Evolutionary conservation across 768 basidiomycete genomes (phyloP).

Genomic region (Lactarius hengduanensis): DNA sequence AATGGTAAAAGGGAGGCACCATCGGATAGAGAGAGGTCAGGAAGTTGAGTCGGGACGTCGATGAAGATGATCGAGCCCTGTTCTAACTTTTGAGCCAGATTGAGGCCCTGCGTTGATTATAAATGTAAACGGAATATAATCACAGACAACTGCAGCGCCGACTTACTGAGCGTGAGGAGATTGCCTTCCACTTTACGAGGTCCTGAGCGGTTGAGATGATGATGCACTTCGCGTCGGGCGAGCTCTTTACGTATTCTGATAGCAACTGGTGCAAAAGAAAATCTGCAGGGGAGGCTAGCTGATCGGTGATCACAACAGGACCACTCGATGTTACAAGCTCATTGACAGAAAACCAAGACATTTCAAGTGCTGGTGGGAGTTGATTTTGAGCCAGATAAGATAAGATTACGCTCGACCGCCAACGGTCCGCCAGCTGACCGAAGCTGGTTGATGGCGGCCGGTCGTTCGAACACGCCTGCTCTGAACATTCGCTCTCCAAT

Average conservation of each 20-base stretch:
- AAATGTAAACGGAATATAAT: background rate
- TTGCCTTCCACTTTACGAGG: conserved; percentile 57
- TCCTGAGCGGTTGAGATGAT: conserved; percentile 60
- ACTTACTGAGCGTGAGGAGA: conserved; percentile 63
- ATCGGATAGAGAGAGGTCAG: conserved; percentile 26
- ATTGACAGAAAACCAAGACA: conserved; percentile 48
- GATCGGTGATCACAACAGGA: conserved; percentile 65
- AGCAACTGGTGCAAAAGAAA: conserved; percentile 64
- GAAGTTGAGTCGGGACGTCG: conserved; percentile 46
- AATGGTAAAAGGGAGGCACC: conserved; percentile 29
- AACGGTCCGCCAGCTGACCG: background rate
- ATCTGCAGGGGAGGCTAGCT: conserved; percentile 67
- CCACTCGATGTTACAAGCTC: conserved; percentile 50
- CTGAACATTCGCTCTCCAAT: conserved; percentile 32
- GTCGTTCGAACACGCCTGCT: conserved; percentile 29
- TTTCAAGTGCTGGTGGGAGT: conserved; percentile 28
- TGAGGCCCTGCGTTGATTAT: conserved; percentile 19
- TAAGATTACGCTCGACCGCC: background rate
- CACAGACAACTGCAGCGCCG: background rate
- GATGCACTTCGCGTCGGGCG: conserved; percentile 38
- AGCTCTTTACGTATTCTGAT: conserved; percentile 49
- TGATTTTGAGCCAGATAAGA: background rate
- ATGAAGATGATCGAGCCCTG: conserved; percentile 47
- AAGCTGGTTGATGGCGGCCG: conserved; percentile 25
- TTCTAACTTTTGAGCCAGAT: conserved; percentile 19